phyloP scores from a whole-genome alignment of 345 rosid genomes.

The Eucalyptus virginea region DNA sequence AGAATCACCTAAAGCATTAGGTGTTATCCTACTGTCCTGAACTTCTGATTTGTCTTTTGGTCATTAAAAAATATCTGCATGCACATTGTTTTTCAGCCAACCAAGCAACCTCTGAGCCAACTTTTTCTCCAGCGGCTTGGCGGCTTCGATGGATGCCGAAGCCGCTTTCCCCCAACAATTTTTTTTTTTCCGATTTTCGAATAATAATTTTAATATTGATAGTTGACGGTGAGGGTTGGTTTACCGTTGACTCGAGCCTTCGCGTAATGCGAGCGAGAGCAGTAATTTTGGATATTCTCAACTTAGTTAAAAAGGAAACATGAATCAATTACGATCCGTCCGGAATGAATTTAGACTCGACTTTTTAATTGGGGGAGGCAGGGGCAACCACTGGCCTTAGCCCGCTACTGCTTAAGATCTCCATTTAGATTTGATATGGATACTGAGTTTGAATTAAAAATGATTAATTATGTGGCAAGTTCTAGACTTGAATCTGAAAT shows the following conservation, averaged over 20 bases:
- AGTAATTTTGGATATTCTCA: background rate
- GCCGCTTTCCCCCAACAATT: background rate
- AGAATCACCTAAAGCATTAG: background rate
- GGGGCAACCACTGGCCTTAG: background rate
- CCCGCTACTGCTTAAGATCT: background rate
- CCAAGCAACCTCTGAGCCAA: background rate
- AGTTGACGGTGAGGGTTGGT: background rate
- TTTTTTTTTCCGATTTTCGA: background rate
- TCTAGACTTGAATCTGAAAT: background rate
- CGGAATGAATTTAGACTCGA: background rate
- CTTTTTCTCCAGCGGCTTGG: background rate
- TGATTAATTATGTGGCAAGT: fast-evolving
- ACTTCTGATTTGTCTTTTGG: background rate
- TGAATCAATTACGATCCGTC: background rate
- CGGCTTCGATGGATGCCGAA: background rate
- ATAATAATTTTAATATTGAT: background rate
- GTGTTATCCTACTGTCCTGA: background rate
- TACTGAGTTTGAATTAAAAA: background rate
- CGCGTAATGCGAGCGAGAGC: background rate
- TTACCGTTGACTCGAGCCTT: background rate
- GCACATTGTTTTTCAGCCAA: background rate
- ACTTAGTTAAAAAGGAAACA: background rate
- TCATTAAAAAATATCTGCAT: background rate
- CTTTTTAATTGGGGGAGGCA: too few species aligned
- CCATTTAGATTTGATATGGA: fast-evolving